Base-by-base conservation (phyloP, 2,329 filamentous ascomycete species). In the Cladophialophora immunda region DNA sequence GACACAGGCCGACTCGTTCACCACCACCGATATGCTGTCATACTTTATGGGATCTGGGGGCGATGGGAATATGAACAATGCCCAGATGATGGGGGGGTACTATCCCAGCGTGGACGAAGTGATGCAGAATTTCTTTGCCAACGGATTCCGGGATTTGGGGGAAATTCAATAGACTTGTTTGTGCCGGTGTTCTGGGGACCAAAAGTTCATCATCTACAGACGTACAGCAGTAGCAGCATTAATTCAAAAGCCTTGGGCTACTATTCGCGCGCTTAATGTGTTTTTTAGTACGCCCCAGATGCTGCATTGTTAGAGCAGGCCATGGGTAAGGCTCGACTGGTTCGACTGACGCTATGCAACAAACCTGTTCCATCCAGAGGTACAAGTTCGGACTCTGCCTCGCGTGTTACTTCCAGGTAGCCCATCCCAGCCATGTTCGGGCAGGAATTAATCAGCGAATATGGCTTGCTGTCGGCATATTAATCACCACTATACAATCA, bases 401-500 rank as follows among this genome's bases (percentile, higher is more conserved):
- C n/a, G n/a, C n/a, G n/a, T n/a, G n/a, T n/a, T n/a, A n/a, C n/a
- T n/a, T n/a, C n/a, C n/a, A n/a, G n/a, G n/a, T n/a, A n/a, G n/a
- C n/a, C n/a, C n/a, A n/a, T n/a, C n/a, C n/a, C n/a, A n/a, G n/a
- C 36, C 36, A 38, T 38, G 13, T 38, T 17, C 36, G 2, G 36
- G 36, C n/a, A 38, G 11, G 15, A 4, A 38, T 38, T 38, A 38
- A 15, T 38, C 36, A 38, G 36, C 36, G 36, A 17, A 8, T 13
- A 38, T 17, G 36, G 36, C 5, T 17, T 38, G 4, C 3, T 17
- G 9, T 9, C 4, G 30, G 30, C 30, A 32, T 32, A 32, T 32
- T 32, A 32, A 68, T 50, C 1, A 68, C 66, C 13, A 56, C 4
- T 11, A 7, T 6, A 5, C 32, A 11, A 19, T 4, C 65, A 69